phyloP scores from a whole-genome alignment of 2,329 filamentous ascomycete genomes.

The Monosporascus cannonballus region DNA sequence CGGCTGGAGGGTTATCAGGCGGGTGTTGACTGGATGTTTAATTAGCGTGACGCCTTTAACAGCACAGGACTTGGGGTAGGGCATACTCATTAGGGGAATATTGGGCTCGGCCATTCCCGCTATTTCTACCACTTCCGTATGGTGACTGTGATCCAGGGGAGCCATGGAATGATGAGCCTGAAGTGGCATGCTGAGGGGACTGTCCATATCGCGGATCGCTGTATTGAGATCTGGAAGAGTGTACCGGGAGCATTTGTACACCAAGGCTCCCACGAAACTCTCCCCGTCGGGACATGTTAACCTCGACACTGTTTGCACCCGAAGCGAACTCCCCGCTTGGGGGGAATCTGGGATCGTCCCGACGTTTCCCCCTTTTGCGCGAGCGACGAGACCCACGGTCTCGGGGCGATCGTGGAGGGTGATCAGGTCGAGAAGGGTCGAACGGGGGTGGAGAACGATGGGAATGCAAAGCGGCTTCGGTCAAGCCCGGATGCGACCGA shows the following conservation, averaged over 20 bases:
- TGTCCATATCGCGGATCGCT: slow-evolving; percentile 31
- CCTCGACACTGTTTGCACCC: slow-evolving; percentile 44
- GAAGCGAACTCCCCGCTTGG: slow-evolving; percentile 32
- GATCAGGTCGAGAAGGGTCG: slow-evolving; percentile 17
- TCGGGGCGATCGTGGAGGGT: slow-evolving; percentile 21
- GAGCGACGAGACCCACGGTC: slow-evolving; percentile 22
- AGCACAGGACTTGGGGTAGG: background rate
- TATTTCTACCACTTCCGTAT: slow-evolving; percentile 47
- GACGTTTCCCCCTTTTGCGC: slow-evolving; percentile 31
- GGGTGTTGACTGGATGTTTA: slow-evolving; percentile 50
- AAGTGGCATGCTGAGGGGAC: slow-evolving; percentile 52
- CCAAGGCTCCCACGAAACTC: slow-evolving; percentile 35
- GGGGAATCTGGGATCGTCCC: slow-evolving; percentile 33
- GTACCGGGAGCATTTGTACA: slow-evolving; percentile 24
- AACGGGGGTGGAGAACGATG: slow-evolving; percentile 17
- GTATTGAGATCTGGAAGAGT: slow-evolving; percentile 31
- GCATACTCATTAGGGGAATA: slow-evolving; percentile 30
- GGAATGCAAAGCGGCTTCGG: slow-evolving; percentile 19
- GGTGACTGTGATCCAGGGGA: slow-evolving; percentile 57
- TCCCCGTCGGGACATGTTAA: slow-evolving; percentile 36
- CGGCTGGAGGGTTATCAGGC: slow-evolving; percentile 52
- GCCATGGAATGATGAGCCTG: slow-evolving; percentile 48
- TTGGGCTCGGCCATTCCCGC: slow-evolving; percentile 41
- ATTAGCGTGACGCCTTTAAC: slow-evolving; percentile 15
- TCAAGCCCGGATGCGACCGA: slow-evolving; percentile 15